A percentile compares a stretch with the other conserved stretches of the same genome.
Evolutionary conservation across 306 rosid species (phyloP).

Genomic region (Ormosia semicastrata): DNA sequence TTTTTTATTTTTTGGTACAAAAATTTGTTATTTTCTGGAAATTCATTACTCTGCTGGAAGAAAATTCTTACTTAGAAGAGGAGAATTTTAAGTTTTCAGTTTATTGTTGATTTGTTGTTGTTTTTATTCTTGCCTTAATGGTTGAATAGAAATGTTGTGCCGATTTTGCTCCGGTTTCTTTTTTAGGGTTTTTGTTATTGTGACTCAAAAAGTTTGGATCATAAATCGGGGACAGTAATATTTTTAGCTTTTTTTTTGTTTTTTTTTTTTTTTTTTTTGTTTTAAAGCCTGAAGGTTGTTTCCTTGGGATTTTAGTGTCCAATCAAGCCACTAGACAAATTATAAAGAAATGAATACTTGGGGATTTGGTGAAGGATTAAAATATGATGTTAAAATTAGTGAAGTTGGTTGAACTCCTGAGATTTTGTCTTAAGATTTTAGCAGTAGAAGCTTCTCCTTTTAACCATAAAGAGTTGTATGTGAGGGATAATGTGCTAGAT

Average conservation of each 20-base stretch:
- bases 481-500: neutral
- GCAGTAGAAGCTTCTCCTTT: neutral
- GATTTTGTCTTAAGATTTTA: neutral
- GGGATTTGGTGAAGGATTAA: neutral
- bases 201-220: constrained; percentile 35
- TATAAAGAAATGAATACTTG: neutral
- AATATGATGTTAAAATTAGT: neutral
- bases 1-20: too few relatives aligned
- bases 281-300: neutral
- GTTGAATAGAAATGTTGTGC: constrained; percentile 9
- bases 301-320: neutral
- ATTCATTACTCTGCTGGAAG: neutral
- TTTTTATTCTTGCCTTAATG: neutral
- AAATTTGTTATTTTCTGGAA: neutral
- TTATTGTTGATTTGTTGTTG: neutral
- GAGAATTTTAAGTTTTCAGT: neutral
- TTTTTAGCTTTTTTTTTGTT: too few relatives aligned
- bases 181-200: constrained; percentile 18
- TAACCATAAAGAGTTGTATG: neutral
- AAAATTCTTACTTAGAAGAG: neutral
- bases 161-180: neutral
- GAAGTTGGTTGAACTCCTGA: neutral
- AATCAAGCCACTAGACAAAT: neutral
- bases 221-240: too few relatives aligned
- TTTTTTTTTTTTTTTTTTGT: neutral